Percentiles rank a stretch among this genome's conserved stretches.
Conservation (phyloP, 352 stramenopile genomes). For the Globisporangium megalacanthum region DNA sequence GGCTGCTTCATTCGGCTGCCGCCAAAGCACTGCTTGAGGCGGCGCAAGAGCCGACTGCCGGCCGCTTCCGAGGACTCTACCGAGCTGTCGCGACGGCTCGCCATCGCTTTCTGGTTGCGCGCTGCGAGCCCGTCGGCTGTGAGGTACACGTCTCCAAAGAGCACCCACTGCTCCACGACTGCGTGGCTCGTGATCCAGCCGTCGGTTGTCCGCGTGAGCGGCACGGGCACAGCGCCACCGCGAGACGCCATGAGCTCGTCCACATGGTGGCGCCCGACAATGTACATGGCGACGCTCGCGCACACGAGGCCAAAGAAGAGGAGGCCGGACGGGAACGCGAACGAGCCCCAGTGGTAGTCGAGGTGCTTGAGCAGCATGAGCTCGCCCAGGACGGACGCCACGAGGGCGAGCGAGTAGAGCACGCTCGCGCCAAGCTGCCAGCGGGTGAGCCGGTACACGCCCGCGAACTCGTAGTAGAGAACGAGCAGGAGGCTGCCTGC, state of each 20-base stretch:
- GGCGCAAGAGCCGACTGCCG: conserved; percentile 30
- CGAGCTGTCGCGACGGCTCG: conserved; percentile 39
- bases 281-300: conserved; percentile 73
- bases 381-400: conserved; percentile 51
- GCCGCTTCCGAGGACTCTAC: conserved; percentile 32
- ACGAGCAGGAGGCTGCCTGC: conserved; percentile 43
- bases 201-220: conserved; percentile 63
- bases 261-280: conserved; percentile 73
- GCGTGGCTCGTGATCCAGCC: conserved; percentile 82
- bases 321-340: conserved; percentile 68
- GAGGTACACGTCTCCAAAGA: conserved; percentile 74
- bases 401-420: conserved; percentile 63
- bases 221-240: conserved; percentile 69
- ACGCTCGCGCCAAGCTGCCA: conserved; percentile 72
- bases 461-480: conserved; percentile 75
- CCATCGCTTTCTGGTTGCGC: conserved; percentile 34
- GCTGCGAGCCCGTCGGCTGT: conserved; percentile 53
- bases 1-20: conserved; percentile 11
- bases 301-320: conserved; percentile 76
- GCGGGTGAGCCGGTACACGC: conserved; percentile 67
- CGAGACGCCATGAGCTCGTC: conserved; percentile 78
- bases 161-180: conserved; percentile 76
- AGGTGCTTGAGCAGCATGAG: conserved; percentile 75
- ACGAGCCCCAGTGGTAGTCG: conserved; percentile 64
- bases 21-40: conserved; percentile 41